Base-by-base conservation (phyloP, 2,329 filamentous ascomycete genomes). In the Didymellaceae sp. region DNA sequence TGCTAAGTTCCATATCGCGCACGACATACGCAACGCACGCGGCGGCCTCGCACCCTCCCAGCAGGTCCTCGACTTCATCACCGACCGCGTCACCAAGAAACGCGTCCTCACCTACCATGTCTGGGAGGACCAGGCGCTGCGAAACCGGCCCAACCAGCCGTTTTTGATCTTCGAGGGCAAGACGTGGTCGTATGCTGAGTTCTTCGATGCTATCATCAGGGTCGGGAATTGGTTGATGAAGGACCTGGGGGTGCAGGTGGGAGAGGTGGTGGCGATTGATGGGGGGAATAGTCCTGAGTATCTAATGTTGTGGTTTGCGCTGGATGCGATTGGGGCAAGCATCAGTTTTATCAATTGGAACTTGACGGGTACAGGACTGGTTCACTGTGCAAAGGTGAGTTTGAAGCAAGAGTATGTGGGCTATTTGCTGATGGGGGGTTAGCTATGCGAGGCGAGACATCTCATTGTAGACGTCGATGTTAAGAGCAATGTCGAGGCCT, bases 401-500 rank as follows among this genome's bases (percentile, higher is more conserved):
- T 17, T 7, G 73, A 80, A 67, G 61, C 2, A 38, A 14, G 3
- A 13, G 10, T 20, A 79, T 28, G 6, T n/a, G n/a, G n/a, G n/a
- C n/a, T 5, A 21, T 11, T 16, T 16, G n/a, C 80, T 10, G 81
- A 88, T 66, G 75, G 28, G 4, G 6, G 81, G 11, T 60, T 82
- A 46, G 73, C 76, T 40, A 60, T 90, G 49, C 75, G 70, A 70
- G 68, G 52, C 55, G 74, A 75, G 42, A 75, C 83, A 54, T 65
- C 74, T 52, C 67, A 73, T 14, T 71, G 76, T 43, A 72, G 78
- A 34, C 71, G 75, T 0, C 69, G 78, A 50, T 72, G 81, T 57
- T 80, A 83, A 2, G 74, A 75, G 2, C 77, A 87, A 72, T 14
- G 62, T 73, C 21, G 63, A 70, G 41, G 61, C 66, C 21, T 60